A percentile compares a stretch with the other conserved stretches of the same genome.
These are phyloP conservation scores for Cyberlindnera maclurae DNA, from an alignment of 805 yeast genomes.

Conservation along the genomic window DNA sequence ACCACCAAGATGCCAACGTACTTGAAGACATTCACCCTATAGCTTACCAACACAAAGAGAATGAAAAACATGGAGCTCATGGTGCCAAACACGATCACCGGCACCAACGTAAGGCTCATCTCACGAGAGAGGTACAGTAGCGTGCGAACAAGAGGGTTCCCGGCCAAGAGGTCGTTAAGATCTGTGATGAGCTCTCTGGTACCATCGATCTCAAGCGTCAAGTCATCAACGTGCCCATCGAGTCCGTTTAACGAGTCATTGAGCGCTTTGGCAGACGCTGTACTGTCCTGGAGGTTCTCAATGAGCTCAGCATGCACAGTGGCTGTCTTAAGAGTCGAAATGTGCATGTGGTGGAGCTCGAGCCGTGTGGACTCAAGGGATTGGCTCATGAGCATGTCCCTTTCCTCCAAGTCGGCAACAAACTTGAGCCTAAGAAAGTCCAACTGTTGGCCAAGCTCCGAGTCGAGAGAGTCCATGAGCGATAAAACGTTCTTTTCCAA, in stretches of 20 bases:
- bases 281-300: conserved; percentile 1
- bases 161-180: conserved; percentile 7
- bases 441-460: conserved; percentile 7
- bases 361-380: conserved; percentile 4
- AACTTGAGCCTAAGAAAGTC: conserved; percentile 9
- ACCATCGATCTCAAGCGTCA: conserved; percentile 5
- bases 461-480: conserved; percentile 7
- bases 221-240: conserved; percentile 4
- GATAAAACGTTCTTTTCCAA: conserved; percentile 8
- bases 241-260: conserved; percentile 5
- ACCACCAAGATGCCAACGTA: conserved; percentile 11
- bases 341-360: background rate
- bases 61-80: conserved; percentile 5
- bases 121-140: conserved; percentile 6
- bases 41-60: conserved; percentile 4
- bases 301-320: conserved; percentile 2
- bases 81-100: conserved; percentile 2
- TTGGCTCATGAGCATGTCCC: conserved; percentile 6
- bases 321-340: background rate
- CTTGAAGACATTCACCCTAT: conserved; percentile 11
- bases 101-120: conserved; percentile 2
- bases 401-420: conserved; percentile 9
- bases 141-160: conserved; percentile 10
- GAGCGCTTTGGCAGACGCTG: conserved; percentile 2
- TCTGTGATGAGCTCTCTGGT: conserved; percentile 7